A percentile compares a stretch with the other conserved stretches of the same genome.
Evolutionary conservation across 106 monocot species (phyloP).

Genomic region (Acorus calamus): DNA sequence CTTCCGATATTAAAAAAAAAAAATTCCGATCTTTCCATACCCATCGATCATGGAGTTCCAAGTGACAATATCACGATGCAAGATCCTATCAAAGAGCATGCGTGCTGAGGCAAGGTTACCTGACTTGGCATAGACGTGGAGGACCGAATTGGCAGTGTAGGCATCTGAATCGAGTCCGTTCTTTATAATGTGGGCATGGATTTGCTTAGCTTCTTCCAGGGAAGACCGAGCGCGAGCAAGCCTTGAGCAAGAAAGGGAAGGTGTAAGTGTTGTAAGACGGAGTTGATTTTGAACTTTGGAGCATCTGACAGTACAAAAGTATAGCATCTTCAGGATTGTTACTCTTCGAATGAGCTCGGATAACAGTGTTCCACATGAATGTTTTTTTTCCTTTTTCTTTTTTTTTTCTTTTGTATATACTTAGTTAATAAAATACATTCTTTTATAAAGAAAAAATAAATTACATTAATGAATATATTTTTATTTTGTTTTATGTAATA

Average conservation of each 20-base stretch:
- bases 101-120: neutral
- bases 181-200: constrained; percentile 9
- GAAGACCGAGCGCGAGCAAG: neutral
- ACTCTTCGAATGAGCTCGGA: constrained; percentile 8
- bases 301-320: constrained; percentile 7
- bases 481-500: too few species aligned
- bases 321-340: constrained; percentile 1
- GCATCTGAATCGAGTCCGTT: constrained; percentile 7
- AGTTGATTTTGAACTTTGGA: neutral
- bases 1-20: too few species aligned
- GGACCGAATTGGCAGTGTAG: constrained; percentile 11
- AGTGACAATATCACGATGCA: neutral
- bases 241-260: constrained; percentile 23
- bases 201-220: constrained; percentile 1
- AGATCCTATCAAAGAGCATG: constrained; percentile 3
- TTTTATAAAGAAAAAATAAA: too few species aligned
- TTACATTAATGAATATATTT: too few species aligned
- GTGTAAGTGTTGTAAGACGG: constrained; percentile 3
- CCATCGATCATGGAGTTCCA: constrained; percentile 14
- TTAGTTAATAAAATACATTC: too few species aligned
- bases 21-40: constrained; percentile 4
- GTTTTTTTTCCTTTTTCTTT: neutral
- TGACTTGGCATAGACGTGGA: constrained; percentile 6
- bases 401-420: too few species aligned
- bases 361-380: constrained; percentile 20